phyloP scores from a whole-genome alignment of 2,329 filamentous ascomycete genomes.

The Xylariaceae sp. region DNA sequence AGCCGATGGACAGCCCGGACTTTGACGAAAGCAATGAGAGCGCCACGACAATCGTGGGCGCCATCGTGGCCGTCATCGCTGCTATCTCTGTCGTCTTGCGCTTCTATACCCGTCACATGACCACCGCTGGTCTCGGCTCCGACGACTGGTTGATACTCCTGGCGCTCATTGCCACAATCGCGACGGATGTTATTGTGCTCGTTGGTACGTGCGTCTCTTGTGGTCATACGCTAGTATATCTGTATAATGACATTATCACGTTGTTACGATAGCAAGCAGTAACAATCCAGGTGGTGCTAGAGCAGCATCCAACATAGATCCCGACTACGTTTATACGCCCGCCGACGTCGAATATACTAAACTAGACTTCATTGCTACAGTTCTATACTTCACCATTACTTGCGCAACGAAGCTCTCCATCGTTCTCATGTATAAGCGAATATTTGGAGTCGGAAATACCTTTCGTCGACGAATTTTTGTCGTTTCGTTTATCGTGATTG shows the following conservation, averaged over 20 bases:
- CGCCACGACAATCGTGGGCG: slow-evolving; percentile 3
- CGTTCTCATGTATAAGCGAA: slow-evolving; percentile 12
- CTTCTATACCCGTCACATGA: slow-evolving; percentile 10
- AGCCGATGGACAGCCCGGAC: too few species aligned
- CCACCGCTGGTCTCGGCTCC: slow-evolving; percentile 2
- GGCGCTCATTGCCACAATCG: slow-evolving; percentile 4
- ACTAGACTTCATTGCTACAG: background rate
- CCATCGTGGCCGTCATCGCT: slow-evolving; percentile 6
- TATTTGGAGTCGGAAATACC: slow-evolving; percentile 21
- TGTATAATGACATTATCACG: too few species aligned
- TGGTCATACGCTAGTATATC: too few species aligned
- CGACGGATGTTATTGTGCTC: slow-evolving; percentile 8
- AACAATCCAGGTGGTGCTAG: too few species aligned
- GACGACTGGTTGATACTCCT: slow-evolving; percentile 13
- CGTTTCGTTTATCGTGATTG: slow-evolving; percentile 6
- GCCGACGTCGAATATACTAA: background rate
- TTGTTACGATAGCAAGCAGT: too few species aligned
- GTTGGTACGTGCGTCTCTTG: slow-evolving; percentile 7
- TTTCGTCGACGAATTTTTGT: slow-evolving; percentile 19
- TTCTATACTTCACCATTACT: slow-evolving; percentile 26
- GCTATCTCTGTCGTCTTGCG: slow-evolving; percentile 7
- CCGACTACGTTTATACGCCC: background rate
- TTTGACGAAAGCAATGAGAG: background rate
- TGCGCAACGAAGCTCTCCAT: slow-evolving; percentile 28
- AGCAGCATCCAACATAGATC: too few species aligned